These are phyloP conservation scores for Cocos nucifera DNA, from an alignment of 176 grass and related monocot species.

Conservation along the genomic window DNA sequence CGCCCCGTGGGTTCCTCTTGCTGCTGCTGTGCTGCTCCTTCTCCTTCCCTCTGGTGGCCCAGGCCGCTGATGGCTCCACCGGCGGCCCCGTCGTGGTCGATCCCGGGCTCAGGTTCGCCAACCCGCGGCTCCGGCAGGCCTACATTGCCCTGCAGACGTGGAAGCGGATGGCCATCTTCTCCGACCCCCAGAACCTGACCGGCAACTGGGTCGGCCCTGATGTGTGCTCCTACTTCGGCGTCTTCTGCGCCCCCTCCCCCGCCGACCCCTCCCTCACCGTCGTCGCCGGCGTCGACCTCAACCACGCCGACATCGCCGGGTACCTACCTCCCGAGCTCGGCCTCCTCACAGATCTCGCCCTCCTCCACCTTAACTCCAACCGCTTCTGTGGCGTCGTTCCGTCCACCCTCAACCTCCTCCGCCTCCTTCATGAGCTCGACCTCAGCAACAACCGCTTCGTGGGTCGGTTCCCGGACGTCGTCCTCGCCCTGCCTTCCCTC, in stretches of 20 bases:
- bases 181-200: conserved; percentile 47
- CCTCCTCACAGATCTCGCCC: conserved; percentile 6
- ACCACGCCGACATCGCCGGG: conserved; percentile 44
- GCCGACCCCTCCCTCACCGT: neutral
- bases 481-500: conserved; percentile 21
- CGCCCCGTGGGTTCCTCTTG: neutral
- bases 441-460: conserved; percentile 62
- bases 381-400: conserved; percentile 22
- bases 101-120: conserved; percentile 1
- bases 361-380: conserved; percentile 22
- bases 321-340: conserved; percentile 22
- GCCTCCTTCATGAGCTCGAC: conserved; percentile 56
- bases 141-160: conserved; percentile 41
- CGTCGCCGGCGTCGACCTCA: conserved; percentile 54
- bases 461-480: conserved; percentile 22
- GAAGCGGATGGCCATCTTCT: conserved; percentile 51
- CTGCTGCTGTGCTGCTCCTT: neutral
- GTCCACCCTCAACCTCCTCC: conserved; percentile 24
- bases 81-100: neutral
- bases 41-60: neutral
- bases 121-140: conserved; percentile 28
- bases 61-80: neutral
- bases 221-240: conserved; percentile 46
- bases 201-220: conserved; percentile 40
- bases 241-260: conserved; percentile 36